These are phyloP conservation scores for Grammothele lineata DNA, from an alignment of 768 basidiomycete species.

Conservation along the genomic window DNA sequence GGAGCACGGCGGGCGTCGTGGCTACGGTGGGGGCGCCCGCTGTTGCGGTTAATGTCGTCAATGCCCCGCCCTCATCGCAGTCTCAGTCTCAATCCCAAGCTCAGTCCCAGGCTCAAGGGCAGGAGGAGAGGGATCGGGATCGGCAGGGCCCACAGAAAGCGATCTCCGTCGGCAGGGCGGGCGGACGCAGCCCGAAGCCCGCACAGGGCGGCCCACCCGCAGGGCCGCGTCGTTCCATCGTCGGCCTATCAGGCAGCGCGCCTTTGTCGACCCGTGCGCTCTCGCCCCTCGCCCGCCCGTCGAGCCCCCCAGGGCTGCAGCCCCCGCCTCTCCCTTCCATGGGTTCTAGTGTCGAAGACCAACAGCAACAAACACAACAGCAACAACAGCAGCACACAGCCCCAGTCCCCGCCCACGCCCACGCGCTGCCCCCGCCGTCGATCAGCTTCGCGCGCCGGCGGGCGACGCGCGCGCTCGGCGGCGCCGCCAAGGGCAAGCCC, in stretches of 20 bases:
- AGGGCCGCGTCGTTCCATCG: slow-evolving; percentile 20
- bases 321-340: slow-evolving; percentile 16
- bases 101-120: too few relatives aligned
- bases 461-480: slow-evolving; percentile 55
- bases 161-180: neutral
- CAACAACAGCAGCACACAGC: slow-evolving; percentile 19
- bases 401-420: slow-evolving; percentile 21
- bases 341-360: neutral
- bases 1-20: slow-evolving; percentile 39
- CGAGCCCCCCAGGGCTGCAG: slow-evolving; percentile 27
- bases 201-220: slow-evolving; percentile 18
- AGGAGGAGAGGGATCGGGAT: slow-evolving; percentile 23
- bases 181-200: slow-evolving; percentile 36
- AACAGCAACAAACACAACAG: neutral
- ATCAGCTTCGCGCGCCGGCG: slow-evolving; percentile 77
- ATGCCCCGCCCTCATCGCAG: slow-evolving; percentile 10
- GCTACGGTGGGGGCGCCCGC: slow-evolving; percentile 21
- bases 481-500: slow-evolving; percentile 62
- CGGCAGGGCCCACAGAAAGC: slow-evolving; percentile 1
- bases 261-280: slow-evolving; percentile 27
- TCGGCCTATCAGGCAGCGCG: slow-evolving; percentile 21
- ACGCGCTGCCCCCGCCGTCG: slow-evolving; percentile 62
- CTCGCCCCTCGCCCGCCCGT: slow-evolving; percentile 32
- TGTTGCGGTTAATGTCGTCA: slow-evolving; percentile 23
- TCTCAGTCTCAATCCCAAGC: slow-evolving; percentile 16